A percentile compares a stretch with the other conserved stretches of the same genome.
These are phyloP conservation scores for Hortiboletus flavorubellus DNA, from an alignment of 768 basidiomycete genomes.

Conservation along the genomic window DNA sequence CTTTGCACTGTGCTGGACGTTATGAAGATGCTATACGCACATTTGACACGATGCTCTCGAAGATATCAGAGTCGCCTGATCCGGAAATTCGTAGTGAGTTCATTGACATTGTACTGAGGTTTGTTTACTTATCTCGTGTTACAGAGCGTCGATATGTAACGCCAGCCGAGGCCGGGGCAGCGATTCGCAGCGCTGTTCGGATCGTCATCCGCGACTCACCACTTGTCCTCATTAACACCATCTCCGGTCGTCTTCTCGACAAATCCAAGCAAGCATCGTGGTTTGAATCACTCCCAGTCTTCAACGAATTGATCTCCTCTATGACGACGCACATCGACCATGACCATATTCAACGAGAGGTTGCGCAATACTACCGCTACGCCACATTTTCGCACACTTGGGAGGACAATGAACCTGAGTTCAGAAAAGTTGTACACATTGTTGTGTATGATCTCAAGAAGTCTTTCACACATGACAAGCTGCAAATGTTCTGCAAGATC, in stretches of 20 bases:
- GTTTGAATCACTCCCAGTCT: background rate
- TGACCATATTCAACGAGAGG: background rate
- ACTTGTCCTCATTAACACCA: too few relatives aligned
- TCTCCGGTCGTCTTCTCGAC: background rate
- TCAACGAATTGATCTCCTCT: background rate
- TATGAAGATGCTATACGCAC: too few relatives aligned
- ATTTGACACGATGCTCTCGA: too few relatives aligned
- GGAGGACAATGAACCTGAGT: background rate
- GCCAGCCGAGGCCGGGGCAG: too few relatives aligned
- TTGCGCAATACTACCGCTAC: background rate
- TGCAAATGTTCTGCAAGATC: slow-evolving; percentile 5
- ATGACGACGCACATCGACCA: background rate
- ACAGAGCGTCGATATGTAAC: too few relatives aligned
- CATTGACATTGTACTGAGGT: too few relatives aligned
- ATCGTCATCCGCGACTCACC: too few relatives aligned
- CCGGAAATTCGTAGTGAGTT: too few relatives aligned
- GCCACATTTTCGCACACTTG: slow-evolving; percentile 1
- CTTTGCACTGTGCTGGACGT: too few relatives aligned
- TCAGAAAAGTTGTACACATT: background rate
- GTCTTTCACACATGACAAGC: background rate
- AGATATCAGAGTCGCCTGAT: too few relatives aligned
- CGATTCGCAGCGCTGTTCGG: too few relatives aligned
- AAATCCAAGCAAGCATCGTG: background rate
- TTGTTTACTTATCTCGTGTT: too few relatives aligned
- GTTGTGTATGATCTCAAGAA: background rate